Evolutionary conservation across 306 rosid species (phyloP), one percentile per base, ranked within the genome.

Genomic region (Canavalia ensiformis): DNA sequence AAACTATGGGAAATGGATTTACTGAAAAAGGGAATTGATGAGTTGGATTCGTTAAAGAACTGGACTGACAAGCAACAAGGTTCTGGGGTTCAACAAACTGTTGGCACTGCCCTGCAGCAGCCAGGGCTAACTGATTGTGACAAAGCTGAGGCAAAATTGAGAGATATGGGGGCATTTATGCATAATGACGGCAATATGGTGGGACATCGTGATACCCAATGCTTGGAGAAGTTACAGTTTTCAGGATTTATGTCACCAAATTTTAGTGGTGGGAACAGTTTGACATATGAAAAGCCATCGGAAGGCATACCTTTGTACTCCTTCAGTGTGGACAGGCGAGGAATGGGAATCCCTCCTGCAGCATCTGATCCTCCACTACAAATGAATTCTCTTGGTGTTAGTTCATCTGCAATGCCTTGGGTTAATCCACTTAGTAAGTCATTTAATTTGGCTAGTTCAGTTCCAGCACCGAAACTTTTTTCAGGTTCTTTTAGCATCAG

Each of bases 261-360:
- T 76, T 92, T 93, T 81, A 88, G 92, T 90, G 93, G 88, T 63
- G 84, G 55, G 39, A 90, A 77, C 83, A 95, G 98, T 88, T 87
- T 93, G 83, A 81, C 91, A 70, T 84, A 86, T 58, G 99, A 95
- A 83, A 95, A 92, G 83, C 86, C 97, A 68, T 84, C 98, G 35
- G 97, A 90, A 81, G 98, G 97, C 81, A 93, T 95, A 83, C 99
- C 98, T 75, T 77, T 95, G 87, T 95, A 95, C 86, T 93, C 99
- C 79, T 95, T 95, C 83, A 89, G 94, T 82, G 74, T 89, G 90
- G 98, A 93, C 85, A 86, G 93, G 81, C 89, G 90, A 75, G 92
- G 90, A 74, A 79, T 74, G 76, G 94, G 96, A 86, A 79, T 82
- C 79, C 86, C 92, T 72, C 86, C 99, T 55, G 87, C 94, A 57